A percentile compares a stretch with the other conserved stretches of the same genome.
These are phyloP conservation scores for Neofusicoccum ribis DNA, from an alignment of 2,329 filamentous ascomycete genomes.

Conservation along the genomic window DNA sequence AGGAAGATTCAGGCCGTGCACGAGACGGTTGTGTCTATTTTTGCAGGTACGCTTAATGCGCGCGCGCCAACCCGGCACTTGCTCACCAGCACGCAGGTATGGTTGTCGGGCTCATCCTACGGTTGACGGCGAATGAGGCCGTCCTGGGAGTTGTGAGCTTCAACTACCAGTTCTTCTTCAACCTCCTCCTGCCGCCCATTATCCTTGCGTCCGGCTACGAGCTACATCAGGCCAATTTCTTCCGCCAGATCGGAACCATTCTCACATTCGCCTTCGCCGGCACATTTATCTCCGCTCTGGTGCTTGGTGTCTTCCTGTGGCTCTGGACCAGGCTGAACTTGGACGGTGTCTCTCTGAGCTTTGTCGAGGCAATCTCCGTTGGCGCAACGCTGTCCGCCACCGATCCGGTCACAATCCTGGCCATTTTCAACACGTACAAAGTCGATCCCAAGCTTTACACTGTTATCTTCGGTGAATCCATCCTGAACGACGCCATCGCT, in stretches of 20 bases:
- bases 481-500: slow-evolving; percentile 95
- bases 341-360: slow-evolving; percentile 80
- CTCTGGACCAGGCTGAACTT: slow-evolving; percentile 85
- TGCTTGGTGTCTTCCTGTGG: slow-evolving; percentile 85
- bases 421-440: slow-evolving; percentile 99
- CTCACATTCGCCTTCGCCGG: slow-evolving; percentile 96
- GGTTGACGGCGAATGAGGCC: slow-evolving; percentile 76
- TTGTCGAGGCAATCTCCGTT: slow-evolving; percentile 94
- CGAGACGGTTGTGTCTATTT: slow-evolving; percentile 97
- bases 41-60: slow-evolving; percentile 65
- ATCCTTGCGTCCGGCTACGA: slow-evolving; percentile 97
- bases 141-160: slow-evolving; percentile 93
- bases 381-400: slow-evolving; percentile 95
- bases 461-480: slow-evolving; percentile 97
- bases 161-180: slow-evolving; percentile 99
- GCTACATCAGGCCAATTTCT: slow-evolving; percentile 97
- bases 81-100: slow-evolving; percentile 63
- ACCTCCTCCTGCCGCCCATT: slow-evolving; percentile 95
- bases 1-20: slow-evolving; percentile 97
- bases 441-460: slow-evolving; percentile 98
- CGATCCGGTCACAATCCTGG: slow-evolving; percentile 94
- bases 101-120: slow-evolving; percentile 87
- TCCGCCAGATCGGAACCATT: slow-evolving; percentile 95
- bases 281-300: slow-evolving; percentile 95
- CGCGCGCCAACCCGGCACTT: slow-evolving; percentile 20